phyloP scores from a whole-genome alignment of 768 basidiomycete genomes.

The Psilocybe cyanescens region DNA sequence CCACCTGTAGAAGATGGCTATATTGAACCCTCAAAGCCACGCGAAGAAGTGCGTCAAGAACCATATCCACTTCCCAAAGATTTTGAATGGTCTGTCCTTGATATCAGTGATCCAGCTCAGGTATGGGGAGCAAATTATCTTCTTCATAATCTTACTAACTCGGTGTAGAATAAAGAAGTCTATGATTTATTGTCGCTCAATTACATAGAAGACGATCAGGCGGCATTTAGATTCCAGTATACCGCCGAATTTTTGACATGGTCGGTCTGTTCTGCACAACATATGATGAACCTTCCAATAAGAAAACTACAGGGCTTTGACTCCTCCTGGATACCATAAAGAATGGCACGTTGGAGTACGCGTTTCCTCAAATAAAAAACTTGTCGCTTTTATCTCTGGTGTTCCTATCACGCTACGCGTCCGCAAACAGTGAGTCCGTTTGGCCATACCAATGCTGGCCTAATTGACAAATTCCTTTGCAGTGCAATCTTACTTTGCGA shows the following conservation, averaged over 20 bases:
- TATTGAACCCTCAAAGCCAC: slow-evolving; percentile 81
- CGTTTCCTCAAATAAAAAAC: slow-evolving; percentile 86
- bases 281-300: neutral
- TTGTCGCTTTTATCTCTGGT: slow-evolving; percentile 96
- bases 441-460: neutral
- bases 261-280: slow-evolving; percentile 39
- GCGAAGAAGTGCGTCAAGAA: slow-evolving; percentile 84
- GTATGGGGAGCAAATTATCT: slow-evolving; percentile 36
- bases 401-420: slow-evolving; percentile 88
- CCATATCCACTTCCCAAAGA: slow-evolving; percentile 89
- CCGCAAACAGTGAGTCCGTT: slow-evolving; percentile 68
- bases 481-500: slow-evolving; percentile 71
- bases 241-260: slow-evolving; percentile 93
- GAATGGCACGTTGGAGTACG: slow-evolving; percentile 98
- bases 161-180: slow-evolving; percentile 81
- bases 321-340: slow-evolving; percentile 88
- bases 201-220: slow-evolving; percentile 96
- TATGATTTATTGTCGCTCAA: slow-evolving; percentile 90
- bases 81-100: slow-evolving; percentile 88
- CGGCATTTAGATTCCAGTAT: slow-evolving; percentile 96
- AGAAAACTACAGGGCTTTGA: slow-evolving; percentile 73
- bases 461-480: neutral
- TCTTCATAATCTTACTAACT: neutral
- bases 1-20: slow-evolving; percentile 78
- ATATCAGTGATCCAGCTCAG: slow-evolving; percentile 78